Conservation (phyloP, 768 basidiomycete species). For the Pleurotus salmoneostramineus region DNA sequence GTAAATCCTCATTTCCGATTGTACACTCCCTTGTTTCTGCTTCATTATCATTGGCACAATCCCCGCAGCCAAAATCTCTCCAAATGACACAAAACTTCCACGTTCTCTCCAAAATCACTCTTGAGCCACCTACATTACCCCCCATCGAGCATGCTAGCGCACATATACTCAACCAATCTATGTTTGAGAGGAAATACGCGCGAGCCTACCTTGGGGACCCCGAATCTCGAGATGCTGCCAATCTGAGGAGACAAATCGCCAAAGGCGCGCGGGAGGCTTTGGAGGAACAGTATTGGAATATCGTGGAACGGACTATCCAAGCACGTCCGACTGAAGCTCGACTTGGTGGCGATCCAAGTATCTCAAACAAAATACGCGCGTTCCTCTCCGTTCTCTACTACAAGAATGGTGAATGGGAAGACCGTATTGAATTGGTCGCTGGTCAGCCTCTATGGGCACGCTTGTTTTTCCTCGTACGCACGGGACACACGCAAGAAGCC, state of each 20-base stretch:
- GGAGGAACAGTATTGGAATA: slow-evolving; percentile 86
- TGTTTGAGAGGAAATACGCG: slow-evolving; percentile 82
- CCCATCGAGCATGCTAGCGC: slow-evolving; percentile 77
- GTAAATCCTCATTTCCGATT: slow-evolving; percentile 72
- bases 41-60: slow-evolving; percentile 41
- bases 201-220: slow-evolving; percentile 67
- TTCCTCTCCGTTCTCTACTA: slow-evolving; percentile 82
- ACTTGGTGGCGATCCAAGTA: slow-evolving; percentile 88
- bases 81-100: slow-evolving; percentile 72
- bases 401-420: slow-evolving; percentile 80
- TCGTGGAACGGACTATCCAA: slow-evolving; percentile 79
- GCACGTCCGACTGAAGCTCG: slow-evolving; percentile 79
- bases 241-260: slow-evolving; percentile 70
- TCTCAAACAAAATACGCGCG: slow-evolving; percentile 86
- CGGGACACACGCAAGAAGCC: slow-evolving; percentile 80
- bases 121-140: slow-evolving; percentile 70
- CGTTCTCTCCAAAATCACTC: slow-evolving; percentile 71
- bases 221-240: slow-evolving; percentile 61
- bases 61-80: slow-evolving; percentile 52
- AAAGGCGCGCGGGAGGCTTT: slow-evolving; percentile 76
- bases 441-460: slow-evolving; percentile 93
- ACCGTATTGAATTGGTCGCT: slow-evolving; percentile 82
- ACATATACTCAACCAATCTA: slow-evolving; percentile 75
- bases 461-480: slow-evolving; percentile 87
- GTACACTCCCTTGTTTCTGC: slow-evolving; percentile 70